Base-by-base conservation (phyloP, 1,284 basidiomycete genomes). In the Singerocomus rubriflavus region DNA sequence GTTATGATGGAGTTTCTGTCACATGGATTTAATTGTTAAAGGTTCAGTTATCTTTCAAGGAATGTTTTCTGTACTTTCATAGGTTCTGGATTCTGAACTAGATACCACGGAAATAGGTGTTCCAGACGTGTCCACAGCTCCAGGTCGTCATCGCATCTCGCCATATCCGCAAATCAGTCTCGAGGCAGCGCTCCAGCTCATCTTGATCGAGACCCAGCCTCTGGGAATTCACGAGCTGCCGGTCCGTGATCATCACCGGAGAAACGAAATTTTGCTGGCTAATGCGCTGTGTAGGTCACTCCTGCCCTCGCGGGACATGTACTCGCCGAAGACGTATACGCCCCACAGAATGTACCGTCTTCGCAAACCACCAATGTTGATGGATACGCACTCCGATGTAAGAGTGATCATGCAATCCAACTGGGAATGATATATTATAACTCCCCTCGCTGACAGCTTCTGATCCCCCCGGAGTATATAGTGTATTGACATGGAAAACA, bases 331-430 rank as follows among this genome's bases (percentile, higher is more conserved):
- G 83, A 91, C 53, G 79, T 93, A 1, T 70, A 73, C 48, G 84
- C 90, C 1, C 69, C 78, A 0, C 72, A 79, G 36, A 75, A 91
- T 58, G 75, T 87, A 2, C 89, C 89, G 3, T 62, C 67, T 11
- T 77, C 77, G 0, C 69, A 73, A 5, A 91, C 89, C 0, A 93
- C 91, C 6, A 94, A 84, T 55, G 90, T 93, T 10, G 92, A 94
- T 63, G 93, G 92, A 1, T 95, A 95, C 63, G 93, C 92, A 2
- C 67, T 93, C 2, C 73, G 78, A 58, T 82, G 87, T 88, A 62
- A 53, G 43, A 79, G 53, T 21, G 35, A 14, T 12, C 17, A 6
- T 16, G 3, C 33, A 27, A 46, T 21, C 11, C 38, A 12, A 7
- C 11, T 41, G 27, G 1, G 17, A 37, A 9, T 17, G 10, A 1